These are phyloP conservation scores for Xylariaceae sp. DNA, from an alignment of 2,329 filamentous ascomycete species.

Conservation along the genomic window DNA sequence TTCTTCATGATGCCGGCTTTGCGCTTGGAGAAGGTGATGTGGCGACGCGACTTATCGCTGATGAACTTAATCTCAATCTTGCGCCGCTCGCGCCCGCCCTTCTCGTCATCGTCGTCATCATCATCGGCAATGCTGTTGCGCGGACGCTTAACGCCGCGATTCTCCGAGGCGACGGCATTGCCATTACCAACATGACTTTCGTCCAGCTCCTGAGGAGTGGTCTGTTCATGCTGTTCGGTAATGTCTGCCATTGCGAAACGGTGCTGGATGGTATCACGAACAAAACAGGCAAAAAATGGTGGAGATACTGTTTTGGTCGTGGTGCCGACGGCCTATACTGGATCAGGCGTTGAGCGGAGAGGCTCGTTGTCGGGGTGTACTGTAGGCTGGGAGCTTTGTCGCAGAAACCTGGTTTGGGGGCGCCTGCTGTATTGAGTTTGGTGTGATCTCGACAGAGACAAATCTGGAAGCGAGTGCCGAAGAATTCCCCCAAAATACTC, in stretches of 20 bases:
- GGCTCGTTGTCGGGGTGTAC: conserved; percentile 36
- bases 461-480: conserved; percentile 37
- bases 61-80: conserved; percentile 99
- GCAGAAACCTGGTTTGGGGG: conserved; percentile 54
- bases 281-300: conserved; percentile 51
- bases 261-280: conserved; percentile 44
- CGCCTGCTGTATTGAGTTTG: conserved; percentile 46
- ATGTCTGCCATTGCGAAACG: conserved; percentile 66
- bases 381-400: conserved; percentile 42
- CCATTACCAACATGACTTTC: conserved; percentile 73
- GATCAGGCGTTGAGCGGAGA: conserved; percentile 58
- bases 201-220: conserved; percentile 69
- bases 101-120: conserved; percentile 96
- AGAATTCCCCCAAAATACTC: conserved; percentile 31
- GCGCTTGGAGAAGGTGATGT: conserved; percentile 99
- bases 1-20: conserved; percentile 99
- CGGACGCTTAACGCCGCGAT: conserved; percentile 83
- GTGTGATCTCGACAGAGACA: conserved; percentile 40
- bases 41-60: conserved; percentile 97
- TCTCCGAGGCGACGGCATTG: conserved; percentile 59
- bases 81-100: conserved; percentile 92
- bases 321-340: conserved; percentile 63
- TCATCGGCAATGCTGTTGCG: conserved; percentile 82
- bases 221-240: conserved; percentile 71
- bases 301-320: conserved; percentile 63